phyloP scores from a whole-genome alignment of 1,284 basidiomycete genomes.

The Pulchroboletus neoregius region DNA sequence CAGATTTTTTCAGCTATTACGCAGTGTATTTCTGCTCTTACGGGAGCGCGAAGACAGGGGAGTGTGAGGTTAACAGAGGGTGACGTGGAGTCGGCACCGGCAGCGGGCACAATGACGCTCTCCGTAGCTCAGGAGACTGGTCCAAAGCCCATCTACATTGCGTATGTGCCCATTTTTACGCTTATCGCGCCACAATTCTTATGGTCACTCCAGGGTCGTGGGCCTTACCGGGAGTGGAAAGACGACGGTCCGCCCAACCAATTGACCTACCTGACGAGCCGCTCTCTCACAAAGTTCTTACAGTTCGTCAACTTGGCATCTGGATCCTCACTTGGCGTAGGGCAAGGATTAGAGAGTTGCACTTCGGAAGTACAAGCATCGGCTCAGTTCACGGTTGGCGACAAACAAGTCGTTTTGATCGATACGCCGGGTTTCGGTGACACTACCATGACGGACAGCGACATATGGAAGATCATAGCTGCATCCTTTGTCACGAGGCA shows the following conservation, averaged over 20 bases:
- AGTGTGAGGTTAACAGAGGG: slow-evolving; percentile 11
- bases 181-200: slow-evolving; percentile 5
- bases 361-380: slow-evolving; percentile 34
- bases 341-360: slow-evolving; percentile 34
- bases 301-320: slow-evolving; percentile 37
- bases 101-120: neutral
- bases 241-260: slow-evolving; percentile 26
- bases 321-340: slow-evolving; percentile 30
- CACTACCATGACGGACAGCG: slow-evolving; percentile 35
- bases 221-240: slow-evolving; percentile 34
- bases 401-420: slow-evolving; percentile 29
- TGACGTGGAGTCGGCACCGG: slow-evolving; percentile 19
- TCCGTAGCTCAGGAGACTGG: neutral
- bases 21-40: slow-evolving; percentile 6
- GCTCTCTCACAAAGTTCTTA: neutral
- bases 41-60: slow-evolving; percentile 4
- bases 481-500: slow-evolving; percentile 31
- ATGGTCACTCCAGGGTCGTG: slow-evolving; percentile 25
- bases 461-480: slow-evolving; percentile 35
- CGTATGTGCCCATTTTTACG: slow-evolving; percentile 19
- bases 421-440: slow-evolving; percentile 41
- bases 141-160: slow-evolving; percentile 29
- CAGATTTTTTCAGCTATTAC: slow-evolving; percentile 12
- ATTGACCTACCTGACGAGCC: neutral
- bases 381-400: slow-evolving; percentile 23